phyloP scores from a whole-genome alignment of 2,329 filamentous ascomycete species.

The Claviceps arundinis region DNA sequence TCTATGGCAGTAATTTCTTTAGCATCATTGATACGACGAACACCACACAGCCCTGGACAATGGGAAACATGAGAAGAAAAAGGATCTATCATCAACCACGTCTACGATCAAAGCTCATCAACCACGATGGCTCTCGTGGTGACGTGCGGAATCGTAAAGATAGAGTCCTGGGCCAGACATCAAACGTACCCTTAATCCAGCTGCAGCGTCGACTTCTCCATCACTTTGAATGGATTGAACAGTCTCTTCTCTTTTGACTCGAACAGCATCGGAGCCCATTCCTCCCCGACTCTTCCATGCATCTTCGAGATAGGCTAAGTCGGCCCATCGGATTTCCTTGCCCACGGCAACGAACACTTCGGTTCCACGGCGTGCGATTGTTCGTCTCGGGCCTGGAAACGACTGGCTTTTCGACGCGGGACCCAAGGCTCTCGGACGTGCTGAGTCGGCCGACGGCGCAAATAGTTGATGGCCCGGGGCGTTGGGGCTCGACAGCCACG shows the following conservation, averaged over 20 bases:
- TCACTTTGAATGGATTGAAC: slow-evolving; percentile 22
- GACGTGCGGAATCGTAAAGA: no score
- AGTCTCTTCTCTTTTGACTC: slow-evolving; percentile 37
- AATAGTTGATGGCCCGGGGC: slow-evolving; percentile 72
- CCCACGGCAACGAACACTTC: slow-evolving; percentile 84
- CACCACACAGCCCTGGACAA: no score
- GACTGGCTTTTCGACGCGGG: slow-evolving; percentile 29
- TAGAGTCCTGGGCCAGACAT: no score
- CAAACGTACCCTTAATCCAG: slow-evolving; percentile 21
- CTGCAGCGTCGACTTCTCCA: slow-evolving; percentile 13
- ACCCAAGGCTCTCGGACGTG: slow-evolving; percentile 24
- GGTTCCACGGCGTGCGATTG: slow-evolving; percentile 67
- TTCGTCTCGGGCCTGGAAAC: slow-evolving; percentile 40
- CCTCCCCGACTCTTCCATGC: slow-evolving; percentile 20
- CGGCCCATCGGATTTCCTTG: slow-evolving; percentile 84
- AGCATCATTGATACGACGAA: background rate
- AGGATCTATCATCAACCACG: background rate
- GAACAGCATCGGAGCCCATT: slow-evolving; percentile 16
- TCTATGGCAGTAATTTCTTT: slow-evolving; percentile 27
- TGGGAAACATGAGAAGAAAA: background rate
- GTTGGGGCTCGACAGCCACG: slow-evolving; percentile 64
- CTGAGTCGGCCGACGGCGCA: slow-evolving; percentile 29
- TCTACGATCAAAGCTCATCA: no score
- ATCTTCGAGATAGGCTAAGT: slow-evolving; percentile 68
- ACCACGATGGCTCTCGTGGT: no score